Evolutionary conservation across 257 asterid genomes (phyloP).

Genomic region (Paraleonurus japonicus): DNA sequence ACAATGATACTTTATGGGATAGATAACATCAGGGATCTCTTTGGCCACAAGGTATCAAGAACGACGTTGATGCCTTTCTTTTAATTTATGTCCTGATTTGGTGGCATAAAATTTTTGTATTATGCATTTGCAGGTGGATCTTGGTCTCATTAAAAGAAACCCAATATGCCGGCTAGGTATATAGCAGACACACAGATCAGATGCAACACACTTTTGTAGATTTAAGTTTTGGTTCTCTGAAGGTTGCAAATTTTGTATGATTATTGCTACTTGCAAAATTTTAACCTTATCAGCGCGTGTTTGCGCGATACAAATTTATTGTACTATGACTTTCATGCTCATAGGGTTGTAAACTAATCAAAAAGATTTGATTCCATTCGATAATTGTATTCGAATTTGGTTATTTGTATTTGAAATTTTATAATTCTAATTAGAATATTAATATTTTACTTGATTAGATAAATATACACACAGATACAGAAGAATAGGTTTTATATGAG

Average conservation of each 20-base stretch:
- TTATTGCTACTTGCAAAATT: slow-evolving; percentile 10
- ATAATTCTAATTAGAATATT: too few relatives aligned
- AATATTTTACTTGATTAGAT: too few relatives aligned
- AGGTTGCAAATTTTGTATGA: neutral
- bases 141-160: slow-evolving; percentile 72
- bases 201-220: neutral
- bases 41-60: slow-evolving; percentile 79
- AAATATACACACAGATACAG: too few relatives aligned
- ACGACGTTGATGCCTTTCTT: neutral
- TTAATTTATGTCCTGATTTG: neutral
- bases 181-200: slow-evolving; percentile 11
- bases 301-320: neutral
- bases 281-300: neutral
- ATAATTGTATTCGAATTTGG: too few relatives aligned
- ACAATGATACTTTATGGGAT: slow-evolving; percentile 92
- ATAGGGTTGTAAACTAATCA: too few relatives aligned
- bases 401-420: too few relatives aligned
- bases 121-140: slow-evolving; percentile 70
- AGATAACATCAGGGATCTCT: slow-evolving; percentile 93
- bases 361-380: too few relatives aligned
- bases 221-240: neutral
- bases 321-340: neutral
- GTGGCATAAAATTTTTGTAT: slow-evolving; percentile 15
- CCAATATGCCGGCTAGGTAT: slow-evolving; percentile 82
- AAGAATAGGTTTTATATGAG: too few relatives aligned